These are phyloP conservation scores for Clarkia xantiana DNA, from an alignment of 345 rosid species.

Conservation along the genomic window DNA sequence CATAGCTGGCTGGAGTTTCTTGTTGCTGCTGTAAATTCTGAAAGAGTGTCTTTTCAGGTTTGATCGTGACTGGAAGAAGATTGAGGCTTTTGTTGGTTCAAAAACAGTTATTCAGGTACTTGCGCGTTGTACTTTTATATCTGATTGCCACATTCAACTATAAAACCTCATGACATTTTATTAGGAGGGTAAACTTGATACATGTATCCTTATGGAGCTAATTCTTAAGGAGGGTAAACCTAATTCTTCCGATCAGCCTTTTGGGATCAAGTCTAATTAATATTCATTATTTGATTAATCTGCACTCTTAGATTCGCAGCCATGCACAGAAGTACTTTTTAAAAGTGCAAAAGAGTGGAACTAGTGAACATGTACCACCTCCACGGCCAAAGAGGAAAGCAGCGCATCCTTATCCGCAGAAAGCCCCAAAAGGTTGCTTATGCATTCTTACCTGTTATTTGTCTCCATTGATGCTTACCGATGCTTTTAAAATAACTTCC, in stretches of 20 bases:
- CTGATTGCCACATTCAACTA: too few species aligned
- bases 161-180: too few species aligned
- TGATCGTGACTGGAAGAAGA: slow-evolving; percentile 96
- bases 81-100: slow-evolving; percentile 89
- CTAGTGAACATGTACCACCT: slow-evolving; percentile 82
- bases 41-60: too few species aligned
- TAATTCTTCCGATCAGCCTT: too few species aligned
- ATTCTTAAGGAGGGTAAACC: too few species aligned
- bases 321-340: slow-evolving; percentile 92
- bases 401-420: slow-evolving; percentile 84
- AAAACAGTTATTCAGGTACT: slow-evolving; percentile 87
- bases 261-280: background rate
- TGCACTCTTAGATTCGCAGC: slow-evolving; percentile 58
- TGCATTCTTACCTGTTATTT: background rate
- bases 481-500: background rate
- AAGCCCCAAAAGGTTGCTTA: slow-evolving; percentile 48
- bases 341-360: slow-evolving; percentile 83
- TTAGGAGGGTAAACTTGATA: too few species aligned
- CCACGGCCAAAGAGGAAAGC: slow-evolving; percentile 97
- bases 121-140: too few species aligned
- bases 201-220: too few species aligned
- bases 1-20: too few species aligned
- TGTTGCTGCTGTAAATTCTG: too few species aligned
- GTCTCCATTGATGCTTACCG: background rate
- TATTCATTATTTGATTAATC: slow-evolving; percentile 4